Percentiles rank a stretch among this genome's conserved stretches.
Evolutionary conservation across 768 basidiomycete genomes (phyloP).

Genomic region (Coprinopsis sp.): DNA sequence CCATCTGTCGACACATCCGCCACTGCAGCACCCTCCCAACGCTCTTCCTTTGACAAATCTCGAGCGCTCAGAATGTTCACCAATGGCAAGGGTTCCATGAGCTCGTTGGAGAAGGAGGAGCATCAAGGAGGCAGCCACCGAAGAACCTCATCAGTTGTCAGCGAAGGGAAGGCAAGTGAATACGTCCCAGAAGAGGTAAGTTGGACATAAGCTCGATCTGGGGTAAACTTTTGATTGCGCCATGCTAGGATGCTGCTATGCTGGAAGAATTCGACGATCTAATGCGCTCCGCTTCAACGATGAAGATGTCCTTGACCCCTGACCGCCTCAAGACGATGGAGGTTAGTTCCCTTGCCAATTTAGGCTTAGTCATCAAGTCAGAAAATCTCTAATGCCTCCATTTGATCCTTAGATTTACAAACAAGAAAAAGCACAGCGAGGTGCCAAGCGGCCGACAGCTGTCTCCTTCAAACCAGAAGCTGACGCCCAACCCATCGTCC

Average conservation of each 20-base stretch:
- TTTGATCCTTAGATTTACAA: conserved; percentile 56
- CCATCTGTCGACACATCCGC: conserved; percentile 37
- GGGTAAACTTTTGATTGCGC: conserved; percentile 10
- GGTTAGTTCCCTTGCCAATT: conserved; percentile 44
- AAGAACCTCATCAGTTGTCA: conserved; percentile 50
- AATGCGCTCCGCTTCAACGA: conserved; percentile 83
- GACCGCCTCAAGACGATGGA: conserved; percentile 92
- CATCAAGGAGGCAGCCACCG: conserved; percentile 46
- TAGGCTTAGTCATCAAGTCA: conserved; percentile 30
- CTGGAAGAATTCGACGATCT: conserved; percentile 89
- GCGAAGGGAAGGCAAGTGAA: conserved; percentile 42
- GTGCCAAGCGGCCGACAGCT: conserved; percentile 34
- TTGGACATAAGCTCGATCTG: conserved; percentile 9
- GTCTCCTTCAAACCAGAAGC: conserved; percentile 31
- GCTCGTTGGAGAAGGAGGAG: conserved; percentile 38
- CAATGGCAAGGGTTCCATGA: conserved; percentile 32
- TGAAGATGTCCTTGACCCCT: conserved; percentile 95
- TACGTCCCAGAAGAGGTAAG: conserved; percentile 34
- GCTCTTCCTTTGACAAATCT: conserved; percentile 63
- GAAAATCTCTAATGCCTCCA: conserved; percentile 19
- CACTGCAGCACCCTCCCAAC: conserved; percentile 27
- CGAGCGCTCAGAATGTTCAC: conserved; percentile 57
- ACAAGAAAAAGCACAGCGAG: conserved; percentile 61
- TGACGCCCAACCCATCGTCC: conserved; percentile 28
- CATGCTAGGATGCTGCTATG: conserved; percentile 46